phyloP scores from a whole-genome alignment of 192 early-diverging fungal genomes.

The Thamnidium elegans region DNA sequence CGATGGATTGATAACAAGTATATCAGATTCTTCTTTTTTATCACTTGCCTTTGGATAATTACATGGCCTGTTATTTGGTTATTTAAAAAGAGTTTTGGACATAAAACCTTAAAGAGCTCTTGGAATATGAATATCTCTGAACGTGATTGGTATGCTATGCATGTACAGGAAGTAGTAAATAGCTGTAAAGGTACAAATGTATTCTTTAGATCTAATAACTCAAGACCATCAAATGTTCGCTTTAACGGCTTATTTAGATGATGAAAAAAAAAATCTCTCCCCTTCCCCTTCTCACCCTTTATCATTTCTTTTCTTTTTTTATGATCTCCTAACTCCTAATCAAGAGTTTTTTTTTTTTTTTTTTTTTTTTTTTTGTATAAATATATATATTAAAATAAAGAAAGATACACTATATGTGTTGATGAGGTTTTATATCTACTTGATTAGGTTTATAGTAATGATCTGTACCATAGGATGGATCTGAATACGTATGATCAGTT shows the following conservation, averaged over 20 bases:
- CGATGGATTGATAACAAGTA: slow-evolving; percentile 15
- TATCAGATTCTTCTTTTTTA: slow-evolving; percentile 32
- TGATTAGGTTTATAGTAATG: slow-evolving; percentile 21
- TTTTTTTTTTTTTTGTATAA: too few relatives aligned
- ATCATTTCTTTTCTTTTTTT: too few relatives aligned
- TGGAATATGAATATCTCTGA: slow-evolving; percentile 30
- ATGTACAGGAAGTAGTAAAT: slow-evolving; percentile 12
- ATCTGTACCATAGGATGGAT: slow-evolving; percentile 7
- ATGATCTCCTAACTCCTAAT: too few relatives aligned
- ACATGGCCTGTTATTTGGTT: slow-evolving; percentile 29
- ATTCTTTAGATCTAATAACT: too few relatives aligned
- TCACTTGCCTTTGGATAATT: slow-evolving; percentile 51
- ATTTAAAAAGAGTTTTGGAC: slow-evolving; percentile 23
- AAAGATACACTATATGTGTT: slow-evolving; percentile 1
- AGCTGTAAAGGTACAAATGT: too few relatives aligned
- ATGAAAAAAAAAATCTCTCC: too few relatives aligned
- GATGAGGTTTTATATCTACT: slow-evolving; percentile 16
- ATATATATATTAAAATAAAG: too few relatives aligned
- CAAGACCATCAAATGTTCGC: too few relatives aligned
- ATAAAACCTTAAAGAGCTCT: slow-evolving; percentile 28
- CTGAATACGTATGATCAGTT: neutral
- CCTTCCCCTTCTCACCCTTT: too few relatives aligned
- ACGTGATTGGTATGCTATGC: slow-evolving; percentile 29
- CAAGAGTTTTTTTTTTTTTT: too few relatives aligned
- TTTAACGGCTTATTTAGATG: too few relatives aligned